Base-by-base conservation (phyloP, 441 rosid species). In the Aquilaria agallochum region DNA sequence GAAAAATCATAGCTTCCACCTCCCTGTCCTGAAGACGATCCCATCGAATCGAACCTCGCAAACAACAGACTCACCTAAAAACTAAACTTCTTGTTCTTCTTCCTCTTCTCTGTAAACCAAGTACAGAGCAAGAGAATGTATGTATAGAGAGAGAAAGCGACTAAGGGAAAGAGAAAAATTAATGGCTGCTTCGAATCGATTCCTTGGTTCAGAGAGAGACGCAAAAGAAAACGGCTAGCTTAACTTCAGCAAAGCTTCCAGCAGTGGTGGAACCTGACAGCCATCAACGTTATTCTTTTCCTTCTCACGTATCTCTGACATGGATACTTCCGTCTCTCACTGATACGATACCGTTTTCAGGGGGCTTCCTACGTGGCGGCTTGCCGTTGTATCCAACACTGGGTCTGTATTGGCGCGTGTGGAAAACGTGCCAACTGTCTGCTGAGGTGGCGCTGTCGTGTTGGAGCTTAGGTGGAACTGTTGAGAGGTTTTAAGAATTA, bases 21-120 rank as follows among this genome's bases (percentile, higher is more conserved):
- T 56, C 72, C 76, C 31, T 76, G 84, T 42, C 84, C 83, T n/a
- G 84, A 78, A 42, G 88, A 74, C 20, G 78, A 74, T 69, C 90
- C 90, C 90, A 85, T 85, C 44, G 44, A 40, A 40, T 40, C 44
- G 9, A 40, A 40, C 6, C 44, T 10, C 44, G 44, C 3, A 40
- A 40, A 40, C 9, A 2, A 5, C 20, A 15, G 20, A 15, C 20
- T 15, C 44, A 40, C 44, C 44, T 10, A 40, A 40, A 40, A 31
- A 54, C 36, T 31, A 9, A 20, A n/a, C 54, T 56, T 55, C 53
- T 64, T 31, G 53, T 55, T 46, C 9, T 3, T n/a, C 9, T 58
- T 45, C 48, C n/a, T 57, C 55, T 60, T 11, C 52, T 50, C 48
- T 59, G 27, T 58, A 48, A 54, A 64, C 62, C 55, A 72, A 65